These are phyloP conservation scores for Forsythia viridissima DNA, from an alignment of 257 asterid genomes.

Conservation along the genomic window DNA sequence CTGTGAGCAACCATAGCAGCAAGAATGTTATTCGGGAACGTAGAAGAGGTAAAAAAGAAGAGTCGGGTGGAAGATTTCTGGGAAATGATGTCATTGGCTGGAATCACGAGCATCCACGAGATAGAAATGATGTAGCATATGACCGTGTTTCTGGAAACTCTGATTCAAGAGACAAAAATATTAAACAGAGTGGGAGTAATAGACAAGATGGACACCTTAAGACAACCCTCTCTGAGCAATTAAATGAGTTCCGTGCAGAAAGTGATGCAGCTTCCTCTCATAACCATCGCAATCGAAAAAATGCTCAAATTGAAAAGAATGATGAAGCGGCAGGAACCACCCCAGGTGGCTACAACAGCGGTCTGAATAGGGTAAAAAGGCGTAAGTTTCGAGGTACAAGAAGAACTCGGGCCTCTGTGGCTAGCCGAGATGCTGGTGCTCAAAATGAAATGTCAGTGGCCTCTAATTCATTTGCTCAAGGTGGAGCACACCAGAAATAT, in stretches of 20 bases:
- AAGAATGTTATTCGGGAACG: conserved; percentile 44
- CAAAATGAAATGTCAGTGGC: conserved; percentile 86
- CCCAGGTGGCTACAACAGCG: conserved; percentile 37
- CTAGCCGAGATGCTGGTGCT: conserved; percentile 48
- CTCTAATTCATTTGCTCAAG: conserved; percentile 71
- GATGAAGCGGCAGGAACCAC: conserved; percentile 39
- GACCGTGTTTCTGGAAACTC: conserved; percentile 45
- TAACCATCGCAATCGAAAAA: conserved; percentile 33
- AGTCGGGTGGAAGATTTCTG: conserved; percentile 42
- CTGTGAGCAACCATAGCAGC: conserved; percentile 36
- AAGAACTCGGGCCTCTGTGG: conserved; percentile 52
- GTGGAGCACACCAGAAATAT: conserved; percentile 40
- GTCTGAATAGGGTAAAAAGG: conserved; percentile 56
- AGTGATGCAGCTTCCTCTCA: conserved; percentile 64
- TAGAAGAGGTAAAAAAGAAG: conserved; percentile 49
- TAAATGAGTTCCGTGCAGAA: conserved; percentile 50
- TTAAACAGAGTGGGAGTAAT: conserved; percentile 32
- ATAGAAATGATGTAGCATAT: conserved; percentile 28
- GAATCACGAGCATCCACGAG: conserved; percentile 31
- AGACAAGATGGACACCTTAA: conserved; percentile 43
- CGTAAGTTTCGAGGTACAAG: conserved; percentile 81
- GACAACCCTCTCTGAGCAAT: conserved; percentile 66
- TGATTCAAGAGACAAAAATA: conserved; percentile 39
- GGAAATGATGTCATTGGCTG: conserved; percentile 35
- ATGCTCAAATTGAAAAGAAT: conserved; percentile 29